phyloP scores from a whole-genome alignment of 1,139 yeast species.

The Saccharomycopsis hybrid region DNA sequence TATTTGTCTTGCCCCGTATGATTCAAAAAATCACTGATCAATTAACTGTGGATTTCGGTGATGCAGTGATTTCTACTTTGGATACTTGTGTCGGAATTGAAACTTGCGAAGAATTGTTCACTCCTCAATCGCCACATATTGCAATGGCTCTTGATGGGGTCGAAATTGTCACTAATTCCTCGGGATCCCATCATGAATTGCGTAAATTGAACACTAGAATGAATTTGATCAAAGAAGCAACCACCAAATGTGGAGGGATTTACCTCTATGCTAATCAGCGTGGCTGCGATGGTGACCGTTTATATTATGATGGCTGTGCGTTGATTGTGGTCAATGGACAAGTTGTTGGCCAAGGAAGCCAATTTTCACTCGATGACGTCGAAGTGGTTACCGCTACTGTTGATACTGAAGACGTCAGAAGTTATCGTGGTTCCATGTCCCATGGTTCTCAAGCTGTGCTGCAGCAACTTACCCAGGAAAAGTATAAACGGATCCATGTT shows the following conservation, averaged over 20 bases:
- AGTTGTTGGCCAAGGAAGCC: slow-evolving; percentile 88
- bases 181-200: slow-evolving; percentile 95
- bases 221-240: slow-evolving; percentile 82
- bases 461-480: slow-evolving; percentile 27
- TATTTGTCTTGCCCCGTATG: slow-evolving; percentile 60
- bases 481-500: slow-evolving; percentile 57
- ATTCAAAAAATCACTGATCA: slow-evolving; percentile 63
- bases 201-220: slow-evolving; percentile 81
- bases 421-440: slow-evolving; percentile 68
- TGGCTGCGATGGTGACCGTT: slow-evolving; percentile 97
- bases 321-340: slow-evolving; percentile 86
- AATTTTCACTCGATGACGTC: slow-evolving; percentile 81
- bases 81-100: slow-evolving; percentile 93
- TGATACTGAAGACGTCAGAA: slow-evolving; percentile 84
- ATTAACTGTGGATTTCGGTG: slow-evolving; percentile 71
- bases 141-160: slow-evolving; percentile 91
- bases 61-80: slow-evolving; percentile 73
- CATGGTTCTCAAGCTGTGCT: slow-evolving; percentile 70
- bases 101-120: slow-evolving; percentile 94
- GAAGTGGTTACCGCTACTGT: slow-evolving; percentile 93
- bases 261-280: slow-evolving; percentile 90
- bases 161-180: slow-evolving; percentile 89
- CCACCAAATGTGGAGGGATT: slow-evolving; percentile 93
- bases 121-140: slow-evolving; percentile 94
- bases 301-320: slow-evolving; percentile 96